phyloP scores from a whole-genome alignment of 1,284 basidiomycete genomes.

The Veloboletus limbatus region DNA sequence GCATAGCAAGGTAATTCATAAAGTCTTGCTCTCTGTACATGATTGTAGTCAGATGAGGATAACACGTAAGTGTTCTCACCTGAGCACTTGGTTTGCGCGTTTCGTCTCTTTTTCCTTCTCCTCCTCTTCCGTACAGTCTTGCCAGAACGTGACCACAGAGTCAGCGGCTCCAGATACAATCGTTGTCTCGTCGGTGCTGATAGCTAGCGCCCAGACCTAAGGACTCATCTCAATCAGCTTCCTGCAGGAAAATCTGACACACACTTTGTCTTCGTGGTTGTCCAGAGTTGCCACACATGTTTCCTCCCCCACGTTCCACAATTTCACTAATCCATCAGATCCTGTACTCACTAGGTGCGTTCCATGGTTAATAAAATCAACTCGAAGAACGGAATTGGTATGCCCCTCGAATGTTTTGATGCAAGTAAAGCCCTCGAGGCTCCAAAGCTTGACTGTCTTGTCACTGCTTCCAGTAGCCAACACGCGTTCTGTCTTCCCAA shows the following conservation, averaged over 20 bases:
- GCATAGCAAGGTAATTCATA: slow-evolving; percentile 81
- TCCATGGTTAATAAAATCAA: slow-evolving; percentile 84
- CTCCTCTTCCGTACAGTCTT: slow-evolving; percentile 84
- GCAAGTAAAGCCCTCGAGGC: slow-evolving; percentile 85
- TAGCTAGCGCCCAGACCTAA: slow-evolving; percentile 90
- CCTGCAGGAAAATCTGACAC: slow-evolving; percentile 19
- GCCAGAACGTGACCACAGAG: slow-evolving; percentile 91
- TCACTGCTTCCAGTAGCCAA: slow-evolving; percentile 95
- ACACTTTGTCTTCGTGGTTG: slow-evolving; percentile 93
- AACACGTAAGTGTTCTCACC: slow-evolving; percentile 49
- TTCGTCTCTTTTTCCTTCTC: slow-evolving; percentile 71
- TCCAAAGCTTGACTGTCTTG: slow-evolving; percentile 93
- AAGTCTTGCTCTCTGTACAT: slow-evolving; percentile 88
- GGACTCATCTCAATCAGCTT: slow-evolving; percentile 2
- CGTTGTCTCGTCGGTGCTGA: slow-evolving; percentile 73
- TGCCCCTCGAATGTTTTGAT: slow-evolving; percentile 97
- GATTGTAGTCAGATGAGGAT: slow-evolving; percentile 7
- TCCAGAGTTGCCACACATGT: slow-evolving; percentile 88
- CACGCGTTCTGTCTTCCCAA: slow-evolving; percentile 80
- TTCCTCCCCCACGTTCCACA: slow-evolving; percentile 93
- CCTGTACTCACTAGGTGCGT: slow-evolving; percentile 87
- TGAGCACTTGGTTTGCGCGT: slow-evolving; percentile 70
- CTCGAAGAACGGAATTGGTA: slow-evolving; percentile 92
- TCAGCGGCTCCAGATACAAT: slow-evolving; percentile 94
- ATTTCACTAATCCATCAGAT: slow-evolving; percentile 92